phyloP scores from a whole-genome alignment of 2,329 filamentous ascomycete species.

The Sporothrix luriei region DNA sequence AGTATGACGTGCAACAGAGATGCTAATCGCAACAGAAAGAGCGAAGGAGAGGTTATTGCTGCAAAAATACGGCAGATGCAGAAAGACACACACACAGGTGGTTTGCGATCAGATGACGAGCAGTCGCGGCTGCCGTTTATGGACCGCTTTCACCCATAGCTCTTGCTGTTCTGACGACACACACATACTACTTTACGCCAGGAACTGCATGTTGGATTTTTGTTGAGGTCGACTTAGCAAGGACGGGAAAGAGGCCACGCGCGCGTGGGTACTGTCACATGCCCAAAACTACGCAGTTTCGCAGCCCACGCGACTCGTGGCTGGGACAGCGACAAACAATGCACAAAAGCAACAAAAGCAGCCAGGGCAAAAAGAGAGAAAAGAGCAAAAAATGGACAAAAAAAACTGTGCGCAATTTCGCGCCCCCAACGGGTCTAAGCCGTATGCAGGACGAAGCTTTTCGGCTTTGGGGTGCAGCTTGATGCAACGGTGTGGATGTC shows the following conservation, averaged over 20 bases:
- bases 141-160: constrained; percentile 16
- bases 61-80: not conserved
- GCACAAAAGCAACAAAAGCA: not conserved
- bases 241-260: constrained; percentile 20
- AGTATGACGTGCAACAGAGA: constrained; percentile 5
- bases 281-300: constrained; percentile 17
- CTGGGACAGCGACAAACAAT: constrained; percentile 8
- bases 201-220: constrained; percentile 22
- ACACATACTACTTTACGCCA: constrained; percentile 1
- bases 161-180: constrained; percentile 2
- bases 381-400: constrained; percentile 16
- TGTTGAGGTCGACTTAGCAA: constrained; percentile 30
- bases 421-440: constrained; percentile 32
- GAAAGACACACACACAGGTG: not conserved
- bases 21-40: not conserved
- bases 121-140: constrained; percentile 2
- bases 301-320: not conserved
- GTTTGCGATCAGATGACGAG: not conserved
- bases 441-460: constrained; percentile 27
- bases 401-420: constrained; percentile 29
- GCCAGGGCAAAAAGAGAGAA: constrained; percentile 16
- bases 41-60: not conserved
- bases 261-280: constrained; percentile 35
- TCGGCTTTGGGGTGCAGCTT: constrained; percentile 25
- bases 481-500: constrained; percentile 17